Percentiles rank a stretch among this genome's conserved stretches.
phyloP scores from a whole-genome alignment of 805 yeast genomes.

The Pichia kluyveri region DNA sequence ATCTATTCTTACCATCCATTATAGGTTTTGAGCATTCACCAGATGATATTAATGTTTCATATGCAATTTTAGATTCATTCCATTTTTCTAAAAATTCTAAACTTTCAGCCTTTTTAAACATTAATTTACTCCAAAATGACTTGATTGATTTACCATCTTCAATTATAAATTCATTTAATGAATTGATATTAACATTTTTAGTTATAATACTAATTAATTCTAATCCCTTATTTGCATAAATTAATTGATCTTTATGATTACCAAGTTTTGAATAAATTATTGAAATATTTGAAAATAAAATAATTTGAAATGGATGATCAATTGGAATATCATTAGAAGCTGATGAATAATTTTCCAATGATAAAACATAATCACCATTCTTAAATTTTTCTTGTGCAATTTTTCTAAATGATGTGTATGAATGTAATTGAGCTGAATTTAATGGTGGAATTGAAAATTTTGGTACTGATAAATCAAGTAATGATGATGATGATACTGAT shows the following conservation, averaged over 20 bases:
- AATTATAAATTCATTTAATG: slow-evolving; percentile 20
- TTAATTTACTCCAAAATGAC: slow-evolving; percentile 67
- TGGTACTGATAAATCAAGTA: slow-evolving; percentile 1
- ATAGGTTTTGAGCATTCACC: slow-evolving; percentile 57
- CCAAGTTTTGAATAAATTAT: slow-evolving; percentile 62
- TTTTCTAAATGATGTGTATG: slow-evolving; percentile 38
- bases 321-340: slow-evolving; percentile 44
- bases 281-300: slow-evolving; percentile 71
- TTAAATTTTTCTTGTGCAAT: slow-evolving; percentile 58
- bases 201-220: slow-evolving; percentile 25
- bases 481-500: neutral
- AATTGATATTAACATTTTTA: slow-evolving; percentile 9
- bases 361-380: slow-evolving; percentile 73
- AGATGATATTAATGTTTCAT: slow-evolving; percentile 52
- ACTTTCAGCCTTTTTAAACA: slow-evolving; percentile 71
- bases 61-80: slow-evolving; percentile 50
- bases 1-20: slow-evolving; percentile 78
- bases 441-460: slow-evolving; percentile 13
- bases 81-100: slow-evolving; percentile 71
- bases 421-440: slow-evolving; percentile 18
- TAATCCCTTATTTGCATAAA: slow-evolving; percentile 40
- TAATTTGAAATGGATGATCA: slow-evolving; percentile 54
- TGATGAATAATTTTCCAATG: slow-evolving; percentile 51
- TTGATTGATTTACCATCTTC: slow-evolving; percentile 48
- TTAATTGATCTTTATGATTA: slow-evolving; percentile 45